Conservation (phyloP, 352 stramenopile genomes). For the Pythium plurisporium region DNA sequence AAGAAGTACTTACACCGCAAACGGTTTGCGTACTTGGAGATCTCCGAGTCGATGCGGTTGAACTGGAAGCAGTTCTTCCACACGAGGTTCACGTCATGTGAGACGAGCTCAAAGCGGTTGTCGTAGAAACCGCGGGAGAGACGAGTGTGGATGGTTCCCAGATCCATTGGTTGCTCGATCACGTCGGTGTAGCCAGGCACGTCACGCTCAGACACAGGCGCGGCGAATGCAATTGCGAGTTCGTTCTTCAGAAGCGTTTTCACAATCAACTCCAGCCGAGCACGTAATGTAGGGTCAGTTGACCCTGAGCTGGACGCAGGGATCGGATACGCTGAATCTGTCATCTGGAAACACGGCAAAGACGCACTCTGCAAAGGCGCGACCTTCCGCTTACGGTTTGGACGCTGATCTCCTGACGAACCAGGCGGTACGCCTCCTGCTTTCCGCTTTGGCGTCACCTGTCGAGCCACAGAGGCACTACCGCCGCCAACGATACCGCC, state of each 20-base stretch:
- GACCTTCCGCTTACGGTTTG: constrained; percentile 40
- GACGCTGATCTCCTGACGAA: constrained; percentile 18
- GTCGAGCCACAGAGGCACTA: constrained; percentile 19
- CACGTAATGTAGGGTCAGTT: constrained; percentile 44
- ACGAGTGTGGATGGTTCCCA: constrained; percentile 85
- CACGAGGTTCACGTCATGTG: constrained; percentile 69
- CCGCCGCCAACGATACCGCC: background rate
- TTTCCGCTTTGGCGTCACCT: constrained; percentile 53
- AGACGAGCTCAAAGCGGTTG: constrained; percentile 42
- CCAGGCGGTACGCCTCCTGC: constrained; percentile 6
- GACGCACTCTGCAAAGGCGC: constrained; percentile 27
- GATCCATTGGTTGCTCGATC: constrained; percentile 87
- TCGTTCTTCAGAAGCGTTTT: constrained; percentile 59
- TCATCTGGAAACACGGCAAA: constrained; percentile 55
- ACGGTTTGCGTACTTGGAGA: constrained; percentile 73
- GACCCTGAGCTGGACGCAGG: background rate
- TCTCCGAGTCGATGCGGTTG: constrained; percentile 73
- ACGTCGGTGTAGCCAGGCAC: constrained; percentile 68
- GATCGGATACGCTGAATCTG: constrained; percentile 21
- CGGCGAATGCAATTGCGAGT: constrained; percentile 56
- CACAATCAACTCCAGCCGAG: constrained; percentile 61
- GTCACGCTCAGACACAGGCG: constrained; percentile 60
- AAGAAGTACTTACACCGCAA: constrained; percentile 59
- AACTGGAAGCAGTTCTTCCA: constrained; percentile 86
- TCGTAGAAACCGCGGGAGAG: constrained; percentile 65